A percentile compares a stretch with the other conserved stretches of the same genome.
Conservation (phyloP, 2,329 filamentous ascomycete genomes). For the Scopulariopsis brevicaulis region DNA sequence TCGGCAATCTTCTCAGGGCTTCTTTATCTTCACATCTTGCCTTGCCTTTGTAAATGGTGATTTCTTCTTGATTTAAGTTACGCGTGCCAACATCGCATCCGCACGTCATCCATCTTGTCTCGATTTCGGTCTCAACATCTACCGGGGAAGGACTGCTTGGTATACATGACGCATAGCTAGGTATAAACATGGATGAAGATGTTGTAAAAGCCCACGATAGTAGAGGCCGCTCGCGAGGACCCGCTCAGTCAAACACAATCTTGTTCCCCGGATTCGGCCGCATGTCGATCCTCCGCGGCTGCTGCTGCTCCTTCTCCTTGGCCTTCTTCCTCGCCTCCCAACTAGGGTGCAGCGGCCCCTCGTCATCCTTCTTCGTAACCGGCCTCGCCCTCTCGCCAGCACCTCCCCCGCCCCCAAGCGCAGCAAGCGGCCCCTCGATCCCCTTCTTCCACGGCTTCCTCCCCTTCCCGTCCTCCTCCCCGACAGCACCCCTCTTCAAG, state of each 20-base stretch:
- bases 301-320: conserved; percentile 51
- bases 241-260: conserved; percentile 32
- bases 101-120: neutral
- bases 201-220: neutral
- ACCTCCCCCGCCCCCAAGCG: conserved; percentile 5
- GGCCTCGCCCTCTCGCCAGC: conserved; percentile 12
- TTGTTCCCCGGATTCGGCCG: conserved; percentile 25
- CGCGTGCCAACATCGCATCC: neutral
- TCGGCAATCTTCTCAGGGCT: neutral
- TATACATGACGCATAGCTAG: neutral
- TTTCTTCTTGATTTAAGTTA: neutral
- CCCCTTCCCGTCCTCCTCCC: conserved; percentile 20
- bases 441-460: conserved; percentile 43
- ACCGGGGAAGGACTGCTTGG: neutral
- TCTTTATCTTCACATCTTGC: conserved; percentile 1
- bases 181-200: neutral
- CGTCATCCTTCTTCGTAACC: conserved; percentile 30
- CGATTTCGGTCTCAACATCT: neutral
- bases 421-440: conserved; percentile 22
- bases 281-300: conserved; percentile 40
- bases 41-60: neutral
- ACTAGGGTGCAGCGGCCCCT: conserved; percentile 48
- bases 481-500: conserved; percentile 41
- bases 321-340: conserved; percentile 54
- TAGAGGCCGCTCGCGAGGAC: neutral